Evolutionary conservation across 1,284 basidiomycete species (phyloP).

Genomic region (Golubevia sp.): DNA sequence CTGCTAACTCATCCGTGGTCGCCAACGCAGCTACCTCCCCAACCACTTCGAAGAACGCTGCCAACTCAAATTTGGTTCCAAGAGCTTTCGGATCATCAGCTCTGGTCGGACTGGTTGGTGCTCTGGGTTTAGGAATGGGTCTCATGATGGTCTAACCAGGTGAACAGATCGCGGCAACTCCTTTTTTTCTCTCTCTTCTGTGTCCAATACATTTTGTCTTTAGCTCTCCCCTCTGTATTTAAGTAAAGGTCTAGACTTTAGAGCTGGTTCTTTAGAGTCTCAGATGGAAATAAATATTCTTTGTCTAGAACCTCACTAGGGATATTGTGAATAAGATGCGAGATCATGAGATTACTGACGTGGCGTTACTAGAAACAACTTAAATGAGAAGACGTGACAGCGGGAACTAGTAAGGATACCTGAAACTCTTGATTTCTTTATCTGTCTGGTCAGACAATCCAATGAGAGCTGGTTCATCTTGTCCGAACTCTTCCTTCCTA

Average conservation of each 20-base stretch:
- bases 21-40: background rate
- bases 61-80: background rate
- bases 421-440: conserved; percentile 33
- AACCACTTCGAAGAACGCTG: background rate
- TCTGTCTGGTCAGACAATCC: conserved; percentile 44
- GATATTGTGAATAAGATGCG: too few species aligned
- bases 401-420: conserved; percentile 54
- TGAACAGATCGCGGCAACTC: background rate
- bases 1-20: background rate
- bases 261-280: too few species aligned
- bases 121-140: background rate
- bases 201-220: too few species aligned
- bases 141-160: background rate
- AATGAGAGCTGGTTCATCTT: background rate
- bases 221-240: too few species aligned
- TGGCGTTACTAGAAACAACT: too few species aligned
- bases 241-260: too few species aligned
- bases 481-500: background rate
- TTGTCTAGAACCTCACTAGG: too few species aligned
- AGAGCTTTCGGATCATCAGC: background rate
- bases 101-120: background rate
- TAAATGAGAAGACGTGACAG: too few species aligned
- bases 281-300: too few species aligned
- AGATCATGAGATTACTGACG: too few species aligned
- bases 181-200: background rate